phyloP scores from a whole-genome alignment of 495 filamentous ascomycete genomes.

The Aspergillus baeticus region DNA sequence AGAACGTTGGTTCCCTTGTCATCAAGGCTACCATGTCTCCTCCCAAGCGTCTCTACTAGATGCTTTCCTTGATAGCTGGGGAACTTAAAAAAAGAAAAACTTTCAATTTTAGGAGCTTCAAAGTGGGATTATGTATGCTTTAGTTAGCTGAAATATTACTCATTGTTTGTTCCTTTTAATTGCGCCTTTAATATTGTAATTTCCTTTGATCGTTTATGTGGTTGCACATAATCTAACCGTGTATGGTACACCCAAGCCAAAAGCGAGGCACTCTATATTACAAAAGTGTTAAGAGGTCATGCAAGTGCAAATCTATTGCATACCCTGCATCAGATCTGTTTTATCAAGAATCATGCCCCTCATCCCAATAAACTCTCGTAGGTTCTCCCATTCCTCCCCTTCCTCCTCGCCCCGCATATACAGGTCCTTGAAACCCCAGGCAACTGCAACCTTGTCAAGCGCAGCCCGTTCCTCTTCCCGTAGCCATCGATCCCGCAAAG shows the following conservation, averaged over 20 bases:
- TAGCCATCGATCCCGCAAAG: constrained; percentile 82
- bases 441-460: constrained; percentile 76
- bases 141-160: constrained; percentile 39
- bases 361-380: constrained; percentile 75
- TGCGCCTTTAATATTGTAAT: neutral
- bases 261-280: neutral
- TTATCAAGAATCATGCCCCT: constrained; percentile 89
- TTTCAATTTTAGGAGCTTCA: constrained; percentile 21
- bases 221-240: too few species aligned
- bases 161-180: constrained; percentile 19
- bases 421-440: constrained; percentile 86
- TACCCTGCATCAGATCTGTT: constrained; percentile 84
- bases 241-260: neutral
- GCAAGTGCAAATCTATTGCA: constrained; percentile 55
- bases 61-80: constrained; percentile 27
- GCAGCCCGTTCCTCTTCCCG: constrained; percentile 91
- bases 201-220: too few species aligned
- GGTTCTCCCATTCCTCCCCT: constrained; percentile 80
- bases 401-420: constrained; percentile 84
- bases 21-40: constrained; percentile 99
- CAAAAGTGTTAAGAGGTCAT: neutral
- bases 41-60: constrained; percentile 93
- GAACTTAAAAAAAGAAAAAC: neutral
- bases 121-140: constrained; percentile 32
- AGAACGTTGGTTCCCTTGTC: constrained; percentile 98